Evolutionary conservation across 2,329 filamentous ascomycete species (phyloP).

Genomic region (Corinectria fuckeliana): DNA sequence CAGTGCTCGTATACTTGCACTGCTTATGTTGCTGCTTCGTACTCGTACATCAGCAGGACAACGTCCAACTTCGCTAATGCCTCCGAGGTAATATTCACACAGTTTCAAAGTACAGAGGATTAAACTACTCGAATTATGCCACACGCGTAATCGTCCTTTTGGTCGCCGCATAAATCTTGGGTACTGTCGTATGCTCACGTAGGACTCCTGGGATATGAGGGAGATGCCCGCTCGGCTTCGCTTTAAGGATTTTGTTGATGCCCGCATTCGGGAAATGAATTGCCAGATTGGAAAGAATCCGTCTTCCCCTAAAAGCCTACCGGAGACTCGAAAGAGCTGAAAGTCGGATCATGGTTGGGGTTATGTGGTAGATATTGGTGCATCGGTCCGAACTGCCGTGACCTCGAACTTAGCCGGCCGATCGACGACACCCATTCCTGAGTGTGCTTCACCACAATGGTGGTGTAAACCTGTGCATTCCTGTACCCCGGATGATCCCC

Average conservation of each 20-base stretch:
- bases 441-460: neutral
- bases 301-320: conserved; percentile 6
- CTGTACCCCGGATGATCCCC: conserved; percentile 26
- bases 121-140: neutral
- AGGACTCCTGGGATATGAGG: neutral
- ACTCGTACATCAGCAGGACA: neutral
- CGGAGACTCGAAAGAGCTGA: conserved; percentile 3
- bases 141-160: neutral
- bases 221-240: neutral
- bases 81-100: neutral
- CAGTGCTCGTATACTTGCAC: neutral
- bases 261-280: neutral
- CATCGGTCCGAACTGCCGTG: conserved; percentile 30
- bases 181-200: neutral
- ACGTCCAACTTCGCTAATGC: too few species aligned
- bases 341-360: conserved; percentile 10
- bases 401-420: conserved; percentile 16
- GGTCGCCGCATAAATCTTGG: neutral
- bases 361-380: conserved; percentile 20
- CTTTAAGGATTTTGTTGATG: conserved; percentile 10
- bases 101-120: neutral
- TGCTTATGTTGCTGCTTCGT: neutral
- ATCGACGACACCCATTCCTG: conserved; percentile 23
- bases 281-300: conserved; percentile 11
- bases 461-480: conserved; percentile 3